These are phyloP conservation scores for Ophiostoma sp. DNA, from an alignment of 2,329 filamentous ascomycete species.

Conservation along the genomic window DNA sequence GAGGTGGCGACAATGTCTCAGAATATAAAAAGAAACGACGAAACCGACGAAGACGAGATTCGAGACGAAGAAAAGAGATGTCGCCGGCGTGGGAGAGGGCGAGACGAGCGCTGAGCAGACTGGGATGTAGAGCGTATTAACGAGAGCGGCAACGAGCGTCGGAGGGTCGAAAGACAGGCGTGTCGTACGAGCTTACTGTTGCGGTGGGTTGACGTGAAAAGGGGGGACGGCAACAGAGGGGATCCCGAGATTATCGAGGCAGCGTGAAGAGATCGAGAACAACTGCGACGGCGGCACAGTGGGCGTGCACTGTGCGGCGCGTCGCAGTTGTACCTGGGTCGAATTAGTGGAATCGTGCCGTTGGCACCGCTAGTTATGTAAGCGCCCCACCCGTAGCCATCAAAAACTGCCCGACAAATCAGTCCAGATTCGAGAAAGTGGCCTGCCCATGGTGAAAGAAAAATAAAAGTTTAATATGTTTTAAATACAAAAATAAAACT, in stretches of 20 bases:
- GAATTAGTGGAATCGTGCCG: not conserved
- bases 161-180: not conserved
- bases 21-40: not conserved
- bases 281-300: not conserved
- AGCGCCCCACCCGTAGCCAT: not conserved
- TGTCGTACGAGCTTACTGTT: not conserved
- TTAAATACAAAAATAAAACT: not conserved
- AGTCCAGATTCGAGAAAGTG: conserved; percentile 24
- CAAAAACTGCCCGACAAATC: conserved; percentile 17
- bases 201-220: conserved; percentile 12
- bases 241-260: conserved; percentile 1
- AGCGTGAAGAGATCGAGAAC: conserved; percentile 8
- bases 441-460: conserved; percentile 8
- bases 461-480: not conserved
- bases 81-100: not conserved
- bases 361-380: conserved; percentile 2
- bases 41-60: not conserved
- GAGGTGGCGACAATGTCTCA: not conserved
- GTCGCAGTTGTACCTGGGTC: not conserved
- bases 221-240: not conserved
- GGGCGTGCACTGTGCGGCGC: not conserved
- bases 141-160: not conserved
- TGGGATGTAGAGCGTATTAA: not conserved
- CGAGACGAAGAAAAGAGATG: not conserved
- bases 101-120: not conserved